These are phyloP conservation scores for Bullera alba DNA, from an alignment of 768 basidiomycete species.

Conservation along the genomic window DNA sequence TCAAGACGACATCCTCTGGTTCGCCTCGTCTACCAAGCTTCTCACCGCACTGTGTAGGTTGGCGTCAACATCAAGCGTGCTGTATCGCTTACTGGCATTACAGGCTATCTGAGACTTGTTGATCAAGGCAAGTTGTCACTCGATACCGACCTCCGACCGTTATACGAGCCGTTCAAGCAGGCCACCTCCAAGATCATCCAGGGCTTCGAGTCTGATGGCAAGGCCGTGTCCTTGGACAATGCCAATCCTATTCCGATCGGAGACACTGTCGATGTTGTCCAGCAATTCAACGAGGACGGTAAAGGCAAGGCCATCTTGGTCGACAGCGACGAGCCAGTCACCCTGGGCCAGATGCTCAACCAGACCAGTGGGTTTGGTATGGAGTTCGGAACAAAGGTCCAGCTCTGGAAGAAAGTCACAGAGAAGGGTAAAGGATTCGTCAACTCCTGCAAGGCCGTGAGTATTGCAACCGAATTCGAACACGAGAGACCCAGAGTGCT, in stretches of 20 bases:
- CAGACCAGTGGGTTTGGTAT: constrained; percentile 37
- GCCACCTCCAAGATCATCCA: constrained; percentile 15
- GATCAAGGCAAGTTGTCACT: constrained; percentile 25
- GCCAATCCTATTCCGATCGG: too few relatives aligned
- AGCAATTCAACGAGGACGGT: too few relatives aligned
- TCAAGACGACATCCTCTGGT: neutral
- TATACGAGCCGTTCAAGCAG: constrained; percentile 13
- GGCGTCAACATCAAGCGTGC: neutral
- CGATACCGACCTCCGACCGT: constrained; percentile 17
- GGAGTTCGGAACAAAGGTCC: constrained; percentile 25
- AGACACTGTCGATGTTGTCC: too few relatives aligned
- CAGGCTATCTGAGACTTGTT: constrained; percentile 27
- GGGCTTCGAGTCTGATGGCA: constrained; percentile 10
- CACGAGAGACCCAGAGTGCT: neutral
- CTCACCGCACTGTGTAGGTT: neutral
- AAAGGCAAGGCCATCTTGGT: too few relatives aligned
- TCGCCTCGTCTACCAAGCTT: neutral
- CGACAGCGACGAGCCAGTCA: constrained; percentile 14
- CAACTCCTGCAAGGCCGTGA: constrained; percentile 34
- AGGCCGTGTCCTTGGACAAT: too few relatives aligned
- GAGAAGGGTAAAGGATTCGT: constrained; percentile 28
- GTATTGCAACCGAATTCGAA: too few relatives aligned
- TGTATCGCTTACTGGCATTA: neutral
- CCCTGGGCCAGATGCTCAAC: constrained; percentile 26
- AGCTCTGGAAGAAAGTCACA: constrained; percentile 20